Base-by-base conservation (phyloP, 306 rosid genomes). In the Malus asiatica region DNA sequence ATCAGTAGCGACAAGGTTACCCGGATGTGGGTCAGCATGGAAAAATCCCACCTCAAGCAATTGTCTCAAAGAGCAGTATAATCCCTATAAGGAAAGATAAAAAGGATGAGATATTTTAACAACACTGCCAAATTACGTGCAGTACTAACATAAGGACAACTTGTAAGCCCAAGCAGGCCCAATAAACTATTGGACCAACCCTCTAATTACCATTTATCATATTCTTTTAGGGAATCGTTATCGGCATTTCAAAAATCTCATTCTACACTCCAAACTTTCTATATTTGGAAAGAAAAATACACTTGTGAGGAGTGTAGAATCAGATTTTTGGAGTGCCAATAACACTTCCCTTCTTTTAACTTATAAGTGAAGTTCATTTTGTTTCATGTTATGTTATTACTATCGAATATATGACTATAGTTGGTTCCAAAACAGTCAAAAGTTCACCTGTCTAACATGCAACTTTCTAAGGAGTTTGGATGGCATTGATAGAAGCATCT, bases 1-100 rank as follows among this genome's bases (percentile, higher is more conserved):
- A 29, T 80, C 79, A 29, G 82, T 81, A 14, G 97, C 97, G 77
- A 95, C 99, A 73, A 95, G 97, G 84, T 95, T 95, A 79, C 99
- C 99, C 4, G 99, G 99, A 90, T 92, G 99, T 60, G 99, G 99
- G 78, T 92, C 99, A 32, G 99, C 99, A 86, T 95, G 99, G 82
- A 92, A 95, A 80, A 78, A 90, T 40, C 97, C 99, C 72, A 84
- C 92, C 87, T 92, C 99, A 69, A 95, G 97, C 87, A 95, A 76
- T 77, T 95, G 99, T 85, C 96, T 88, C 89, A 95, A 76, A 74
- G 99, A 95, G 92, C 93, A 90, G 79, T 90, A 84, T 66, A 92
- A 72, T 77, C 99, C 99, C 99, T 95, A 84, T 20, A 81, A 83
- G 78, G 75, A 58, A 79, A 83, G 71, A 62, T 45, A 52, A 73